phyloP scores from a whole-genome alignment of 2,329 filamentous ascomycete species.

The Ophiostoma triangulosporum region DNA sequence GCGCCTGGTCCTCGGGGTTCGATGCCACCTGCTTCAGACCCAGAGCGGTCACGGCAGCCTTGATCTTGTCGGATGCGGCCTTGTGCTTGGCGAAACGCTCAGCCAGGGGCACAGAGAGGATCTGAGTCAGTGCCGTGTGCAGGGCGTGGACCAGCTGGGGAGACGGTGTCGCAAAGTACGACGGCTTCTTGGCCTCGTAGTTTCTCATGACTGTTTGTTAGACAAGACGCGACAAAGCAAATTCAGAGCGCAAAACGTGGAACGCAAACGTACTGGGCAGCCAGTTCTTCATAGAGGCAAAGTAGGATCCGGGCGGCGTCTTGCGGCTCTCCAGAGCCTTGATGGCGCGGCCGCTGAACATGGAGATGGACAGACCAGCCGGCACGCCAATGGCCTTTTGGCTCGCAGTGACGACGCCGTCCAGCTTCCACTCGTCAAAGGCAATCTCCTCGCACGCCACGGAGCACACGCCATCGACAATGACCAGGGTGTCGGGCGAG shows the following conservation, averaged over 20 bases:
- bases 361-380: slow-evolving; percentile 84
- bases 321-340: slow-evolving; percentile 67
- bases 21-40: slow-evolving; percentile 72
- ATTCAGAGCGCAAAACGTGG: too few species aligned
- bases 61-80: slow-evolving; percentile 69
- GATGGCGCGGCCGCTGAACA: slow-evolving; percentile 83
- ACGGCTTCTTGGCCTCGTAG: slow-evolving; percentile 94
- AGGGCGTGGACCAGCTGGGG: slow-evolving; percentile 89
- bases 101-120: slow-evolving; percentile 64
- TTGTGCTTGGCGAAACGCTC: slow-evolving; percentile 76
- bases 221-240: too few species aligned
- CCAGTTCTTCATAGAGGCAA: slow-evolving; percentile 96
- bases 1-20: slow-evolving; percentile 82
- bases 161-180: slow-evolving; percentile 93
- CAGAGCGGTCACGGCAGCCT: slow-evolving; percentile 65
- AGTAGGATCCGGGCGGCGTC: slow-evolving; percentile 75
- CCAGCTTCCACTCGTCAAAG: slow-evolving; percentile 89
- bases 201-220: slow-evolving; percentile 72
- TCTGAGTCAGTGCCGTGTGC: slow-evolving; percentile 76
- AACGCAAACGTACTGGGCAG: slow-evolving; percentile 52
- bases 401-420: slow-evolving; percentile 84
- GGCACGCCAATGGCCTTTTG: slow-evolving; percentile 97
- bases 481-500: slow-evolving; percentile 78
- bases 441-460: slow-evolving; percentile 91
- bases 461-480: slow-evolving; percentile 95